Evolutionary conservation across 257 asterid genomes (phyloP).

Genomic region (Solanum paucissectum): DNA sequence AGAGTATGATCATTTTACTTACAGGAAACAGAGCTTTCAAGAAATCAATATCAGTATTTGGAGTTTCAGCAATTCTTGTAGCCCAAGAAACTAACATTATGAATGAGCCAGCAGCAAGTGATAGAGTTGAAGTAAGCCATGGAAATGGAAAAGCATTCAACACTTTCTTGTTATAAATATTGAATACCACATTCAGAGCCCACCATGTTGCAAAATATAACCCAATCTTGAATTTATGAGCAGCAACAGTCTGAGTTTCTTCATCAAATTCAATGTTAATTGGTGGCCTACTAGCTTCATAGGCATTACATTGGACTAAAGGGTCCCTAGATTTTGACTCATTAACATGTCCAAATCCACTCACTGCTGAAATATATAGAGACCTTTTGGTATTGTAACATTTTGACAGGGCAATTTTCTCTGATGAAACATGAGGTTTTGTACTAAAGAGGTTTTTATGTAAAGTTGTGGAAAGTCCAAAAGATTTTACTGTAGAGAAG

Average conservation of each 20-base stretch:
- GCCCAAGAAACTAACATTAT: not conserved
- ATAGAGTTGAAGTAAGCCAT: not conserved
- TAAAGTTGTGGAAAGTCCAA: not conserved
- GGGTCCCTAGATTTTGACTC: not conserved
- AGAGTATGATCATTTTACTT: not conserved
- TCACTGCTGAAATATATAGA: not conserved
- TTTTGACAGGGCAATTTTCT: not conserved
- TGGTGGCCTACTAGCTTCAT: not conserved
- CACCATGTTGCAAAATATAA: not conserved
- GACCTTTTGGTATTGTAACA: not conserved
- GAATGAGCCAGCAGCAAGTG: not conserved
- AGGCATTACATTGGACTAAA: not conserved
- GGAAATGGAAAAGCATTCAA: not conserved
- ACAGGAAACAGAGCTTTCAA: not conserved
- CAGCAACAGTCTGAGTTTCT: not conserved
- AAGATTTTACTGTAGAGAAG: not conserved
- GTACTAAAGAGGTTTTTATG: too few relatives aligned
- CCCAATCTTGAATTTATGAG: not conserved
- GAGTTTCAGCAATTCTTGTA: not conserved
- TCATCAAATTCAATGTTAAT: not conserved
- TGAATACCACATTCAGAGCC: not conserved
- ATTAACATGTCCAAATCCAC: not conserved
- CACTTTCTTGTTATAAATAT: not conserved
- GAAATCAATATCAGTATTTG: not conserved
- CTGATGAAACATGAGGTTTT: not conserved